Conservation (phyloP, 2,329 filamentous ascomycete species). For the Ascochyta koolunga region DNA sequence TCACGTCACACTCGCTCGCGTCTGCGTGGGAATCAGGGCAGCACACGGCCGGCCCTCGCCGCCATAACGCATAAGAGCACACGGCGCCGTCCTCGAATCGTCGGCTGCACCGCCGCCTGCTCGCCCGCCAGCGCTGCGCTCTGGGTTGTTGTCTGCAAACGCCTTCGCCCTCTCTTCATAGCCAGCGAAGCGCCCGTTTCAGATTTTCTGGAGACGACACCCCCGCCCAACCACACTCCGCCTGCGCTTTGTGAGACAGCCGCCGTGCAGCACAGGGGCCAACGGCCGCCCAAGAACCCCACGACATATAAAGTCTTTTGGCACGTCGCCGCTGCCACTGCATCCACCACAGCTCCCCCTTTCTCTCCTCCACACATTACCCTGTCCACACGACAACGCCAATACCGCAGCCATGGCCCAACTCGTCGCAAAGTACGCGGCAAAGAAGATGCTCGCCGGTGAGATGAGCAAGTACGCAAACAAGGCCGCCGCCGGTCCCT, state of each 20-base stretch:
- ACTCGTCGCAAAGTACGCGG: constrained; percentile 56
- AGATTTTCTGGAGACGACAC: constrained; percentile 31
- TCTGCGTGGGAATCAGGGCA: constrained; percentile 35
- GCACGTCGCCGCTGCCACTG: constrained; percentile 3
- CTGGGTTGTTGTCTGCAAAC: constrained; percentile 25
- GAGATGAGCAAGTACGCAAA: constrained; percentile 56
- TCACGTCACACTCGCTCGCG: constrained; percentile 14
- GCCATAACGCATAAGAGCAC: constrained; percentile 25
- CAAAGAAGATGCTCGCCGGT: constrained; percentile 55
- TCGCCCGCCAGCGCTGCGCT: constrained; percentile 12
- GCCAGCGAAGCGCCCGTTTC: constrained; percentile 50
- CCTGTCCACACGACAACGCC: not conserved
- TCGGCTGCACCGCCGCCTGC: constrained; percentile 20
- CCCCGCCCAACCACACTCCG: constrained; percentile 41
- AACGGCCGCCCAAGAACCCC: constrained; percentile 3
- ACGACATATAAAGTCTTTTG: constrained; percentile 30
- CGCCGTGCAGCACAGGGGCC: constrained; percentile 26
- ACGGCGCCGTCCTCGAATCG: constrained; percentile 8
- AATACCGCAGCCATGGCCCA: constrained; percentile 50
- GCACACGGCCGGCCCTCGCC: constrained; percentile 22
- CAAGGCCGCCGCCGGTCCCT: constrained; percentile 50
- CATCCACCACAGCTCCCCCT: constrained; percentile 10
- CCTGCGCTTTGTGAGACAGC: constrained; percentile 31
- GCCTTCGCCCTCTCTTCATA: constrained; percentile 44
- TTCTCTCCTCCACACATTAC: not conserved